Conservation (phyloP, 805 yeast species). For the Phaffomyces thermotolerans region DNA sequence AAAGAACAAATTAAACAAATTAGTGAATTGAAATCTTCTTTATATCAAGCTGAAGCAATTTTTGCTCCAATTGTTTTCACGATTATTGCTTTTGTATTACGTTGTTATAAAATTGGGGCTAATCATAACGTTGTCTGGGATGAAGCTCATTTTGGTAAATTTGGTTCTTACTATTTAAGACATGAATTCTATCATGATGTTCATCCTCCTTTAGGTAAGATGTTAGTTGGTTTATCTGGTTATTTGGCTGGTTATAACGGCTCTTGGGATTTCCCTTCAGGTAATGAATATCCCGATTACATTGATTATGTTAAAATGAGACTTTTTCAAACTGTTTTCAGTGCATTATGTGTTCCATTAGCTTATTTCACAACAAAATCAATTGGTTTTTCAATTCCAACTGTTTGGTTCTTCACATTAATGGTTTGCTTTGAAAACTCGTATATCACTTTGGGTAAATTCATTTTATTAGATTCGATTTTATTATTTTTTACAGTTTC, state of each 20-base stretch:
- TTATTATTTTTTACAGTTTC: conserved; percentile 80
- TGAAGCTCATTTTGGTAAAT: conserved; percentile 96
- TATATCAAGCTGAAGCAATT: conserved; percentile 22
- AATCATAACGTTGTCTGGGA: conserved; percentile 89
- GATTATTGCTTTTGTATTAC: conserved; percentile 55
- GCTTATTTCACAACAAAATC: conserved; percentile 77
- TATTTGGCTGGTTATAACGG: conserved; percentile 85
- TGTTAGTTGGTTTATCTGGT: conserved; percentile 85
- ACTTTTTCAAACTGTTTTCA: conserved; percentile 76
- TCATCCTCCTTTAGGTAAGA: conserved; percentile 95
- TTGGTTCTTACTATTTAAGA: conserved; percentile 83
- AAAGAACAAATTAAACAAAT: conserved; percentile 4
- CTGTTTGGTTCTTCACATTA: conserved; percentile 72
- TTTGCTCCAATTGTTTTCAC: conserved; percentile 65
- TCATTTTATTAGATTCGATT: conserved; percentile 88
- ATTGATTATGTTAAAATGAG: conserved; percentile 83
- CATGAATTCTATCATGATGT: conserved; percentile 94
- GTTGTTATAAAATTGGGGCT: conserved; percentile 68
- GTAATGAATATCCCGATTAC: conserved; percentile 65
- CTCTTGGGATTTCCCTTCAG: conserved; percentile 82
- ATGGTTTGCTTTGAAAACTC: conserved; percentile 81
- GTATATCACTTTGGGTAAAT: conserved; percentile 78
- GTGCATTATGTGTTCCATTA: conserved; percentile 78
- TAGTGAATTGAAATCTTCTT: conserved; percentile 15
- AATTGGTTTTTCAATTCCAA: conserved; percentile 61